Base-by-base conservation (phyloP, 306 rosid species). In the Cucurbita moschata region DNA sequence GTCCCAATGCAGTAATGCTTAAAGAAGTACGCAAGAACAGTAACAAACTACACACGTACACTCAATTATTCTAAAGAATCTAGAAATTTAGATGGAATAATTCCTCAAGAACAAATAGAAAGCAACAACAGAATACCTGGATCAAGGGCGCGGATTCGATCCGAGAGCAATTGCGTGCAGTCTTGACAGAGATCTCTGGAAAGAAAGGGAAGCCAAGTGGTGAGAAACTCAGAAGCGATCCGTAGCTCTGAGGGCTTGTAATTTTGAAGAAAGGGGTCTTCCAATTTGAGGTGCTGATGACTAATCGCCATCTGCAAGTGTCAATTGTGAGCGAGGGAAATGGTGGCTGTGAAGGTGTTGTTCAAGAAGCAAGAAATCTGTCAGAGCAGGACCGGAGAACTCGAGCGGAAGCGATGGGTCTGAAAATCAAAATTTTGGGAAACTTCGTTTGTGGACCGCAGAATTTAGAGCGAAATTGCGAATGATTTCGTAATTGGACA, bases 171-270 rank as follows among this genome's bases (percentile, higher is more conserved):
- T 70, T 55, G 77, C 38, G 92, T 73, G 83, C 99, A 95, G 44
- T 26, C 15, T 8, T 26, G 54, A 84, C 99, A 95, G 74, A 95
- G 96, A 87, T 87, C 97, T 83, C 71, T 75, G 15, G 99, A 80
- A 78, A 95, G 99, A 54, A 95, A 95, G 8, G 99, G 92, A 58
- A 88, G 93, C 97, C 99, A 91, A 0, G 87, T 85, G 78, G 78
- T 52, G 46, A 95, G 90, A 23, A 95, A 95, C 82, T 95, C 97
- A 0, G 96, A 89, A 9, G 96, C 99, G 81, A 88, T 91, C 86
- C 81, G 87, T 19, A 88, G 85, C 37, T 95, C 99, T 5, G 91
- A 84, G 0, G 96, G 89, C 54, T 87, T 87, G 58, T 84, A 91
- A 10, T 75, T 66, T 1, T 40, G 75, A n/a, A 88, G 96, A 57